Conservation (phyloP, 352 stramenopile genomes). For the Globisporangium spinosum region DNA sequence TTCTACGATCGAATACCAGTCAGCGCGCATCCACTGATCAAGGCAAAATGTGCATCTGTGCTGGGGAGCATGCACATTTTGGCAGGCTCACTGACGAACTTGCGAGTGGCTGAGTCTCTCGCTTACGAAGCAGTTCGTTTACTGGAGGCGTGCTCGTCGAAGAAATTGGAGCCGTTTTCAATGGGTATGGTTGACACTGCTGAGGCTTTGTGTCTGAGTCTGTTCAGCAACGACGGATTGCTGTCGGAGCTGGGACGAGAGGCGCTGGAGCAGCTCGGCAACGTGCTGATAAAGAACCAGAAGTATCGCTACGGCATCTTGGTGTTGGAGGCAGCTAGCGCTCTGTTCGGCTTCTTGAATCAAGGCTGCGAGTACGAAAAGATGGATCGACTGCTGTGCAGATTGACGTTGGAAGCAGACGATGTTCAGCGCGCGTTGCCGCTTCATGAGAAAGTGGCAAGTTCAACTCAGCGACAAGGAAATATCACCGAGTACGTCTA, state of each 20-base stretch:
- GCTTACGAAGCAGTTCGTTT: constrained; percentile 75
- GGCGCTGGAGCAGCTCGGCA: constrained; percentile 62
- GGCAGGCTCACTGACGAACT: constrained; percentile 39
- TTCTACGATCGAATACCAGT: constrained; percentile 58
- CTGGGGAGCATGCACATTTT: constrained; percentile 55
- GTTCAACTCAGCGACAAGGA: constrained; percentile 58
- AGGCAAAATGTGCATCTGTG: constrained; percentile 67
- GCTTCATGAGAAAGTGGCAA: constrained; percentile 78
- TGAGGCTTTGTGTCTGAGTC: constrained; percentile 33
- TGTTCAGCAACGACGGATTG: constrained; percentile 77
- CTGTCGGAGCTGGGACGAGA: constrained; percentile 70
- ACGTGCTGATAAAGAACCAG: constrained; percentile 81
- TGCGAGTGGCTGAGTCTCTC: constrained; percentile 60
- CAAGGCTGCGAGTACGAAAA: constrained; percentile 74
- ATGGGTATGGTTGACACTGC: constrained; percentile 13
- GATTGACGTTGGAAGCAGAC: constrained; percentile 69
- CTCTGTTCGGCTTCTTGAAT: constrained; percentile 64
- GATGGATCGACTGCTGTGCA: constrained; percentile 68
- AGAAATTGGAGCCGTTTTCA: constrained; percentile 23
- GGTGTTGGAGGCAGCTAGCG: constrained; percentile 65
- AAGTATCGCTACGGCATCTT: constrained; percentile 86
- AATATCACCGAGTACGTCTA: constrained; percentile 87
- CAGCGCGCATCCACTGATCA: constrained; percentile 52
- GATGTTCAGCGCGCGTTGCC: constrained; percentile 70
- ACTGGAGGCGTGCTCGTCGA: constrained; percentile 49